Evolutionary conservation across 306 rosid species (phyloP).

Genomic region (Erythrophleum fordii): DNA sequence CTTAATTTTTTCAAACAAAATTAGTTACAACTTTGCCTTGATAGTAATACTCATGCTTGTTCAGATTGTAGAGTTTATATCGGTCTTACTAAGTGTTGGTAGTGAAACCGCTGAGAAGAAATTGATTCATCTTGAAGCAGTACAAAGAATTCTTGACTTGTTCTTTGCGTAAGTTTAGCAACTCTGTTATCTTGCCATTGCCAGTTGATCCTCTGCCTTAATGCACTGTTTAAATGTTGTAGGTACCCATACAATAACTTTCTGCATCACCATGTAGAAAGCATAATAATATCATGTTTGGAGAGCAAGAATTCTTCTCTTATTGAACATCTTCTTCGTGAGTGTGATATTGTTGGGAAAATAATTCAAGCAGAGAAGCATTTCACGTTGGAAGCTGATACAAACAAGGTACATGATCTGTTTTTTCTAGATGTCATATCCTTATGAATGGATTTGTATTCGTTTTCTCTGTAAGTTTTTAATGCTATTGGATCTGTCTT

Average conservation of each 20-base stretch:
- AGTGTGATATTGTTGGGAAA: constrained; percentile 82
- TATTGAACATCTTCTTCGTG: constrained; percentile 71
- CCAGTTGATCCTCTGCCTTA: constrained; percentile 42
- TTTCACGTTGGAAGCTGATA: constrained; percentile 59
- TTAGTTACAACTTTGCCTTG: constrained; percentile 23
- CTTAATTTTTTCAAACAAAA: background rate
- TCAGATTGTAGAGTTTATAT: constrained; percentile 93
- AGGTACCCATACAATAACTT: constrained; percentile 98
- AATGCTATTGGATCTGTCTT: background rate
- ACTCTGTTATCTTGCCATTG: constrained; percentile 29
- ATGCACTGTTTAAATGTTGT: constrained; percentile 38
- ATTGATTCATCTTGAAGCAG: constrained; percentile 83
- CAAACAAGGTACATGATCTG: constrained; percentile 60
- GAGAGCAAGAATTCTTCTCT: constrained; percentile 88
- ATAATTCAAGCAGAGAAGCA: constrained; percentile 79
- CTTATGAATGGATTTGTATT: constrained; percentile 1
- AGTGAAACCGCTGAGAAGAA: constrained; percentile 90
- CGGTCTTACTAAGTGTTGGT: constrained; percentile 84
- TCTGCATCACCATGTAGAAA: constrained; percentile 93
- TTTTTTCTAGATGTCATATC: constrained; percentile 3
- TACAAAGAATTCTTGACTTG: constrained; percentile 78
- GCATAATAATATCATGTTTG: constrained; percentile 76
- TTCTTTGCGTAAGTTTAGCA: constrained; percentile 79
- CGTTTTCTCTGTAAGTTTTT: background rate
- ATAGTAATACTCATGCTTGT: constrained; percentile 30